Evolutionary conservation across 345 rosid species (phyloP), one percentile per base, ranked within the genome.

Genomic region (Populus simonii): DNA sequence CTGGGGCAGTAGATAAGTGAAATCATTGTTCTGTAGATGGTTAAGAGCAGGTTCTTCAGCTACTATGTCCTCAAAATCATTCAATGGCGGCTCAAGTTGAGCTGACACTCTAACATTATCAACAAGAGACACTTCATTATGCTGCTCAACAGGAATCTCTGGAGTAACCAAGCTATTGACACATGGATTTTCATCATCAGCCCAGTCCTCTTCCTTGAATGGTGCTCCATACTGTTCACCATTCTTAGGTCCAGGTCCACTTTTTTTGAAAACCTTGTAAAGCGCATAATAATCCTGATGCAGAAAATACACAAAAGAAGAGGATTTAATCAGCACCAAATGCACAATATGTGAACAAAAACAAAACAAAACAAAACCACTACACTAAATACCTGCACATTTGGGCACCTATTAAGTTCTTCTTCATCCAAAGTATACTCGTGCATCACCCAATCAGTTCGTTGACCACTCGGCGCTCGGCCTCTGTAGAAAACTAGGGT

Each of bases 151-250:
- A 79, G 88, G 76, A 59, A 65, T 77, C 68, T 29, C 82, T 8
- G 71, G 59, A 70, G 62, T 65, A 62, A 70, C 79, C 77, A 84
- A 23, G 68, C 63, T 78, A 70, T 68, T 57, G 31, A 57, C 68
- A 68, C 16, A 79, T 22, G 57, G 63, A 66, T 10, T 43, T 43
- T 85, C 97, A 75, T 85, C 92, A 74, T 88, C 94, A 15, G 49
- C 86, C 99, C 98, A 95, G 8, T 84, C 98, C 85, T 95, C 98
- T 80, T 95, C 99, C 74, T 81, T 80, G 74, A 95, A 95, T 12
- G 94, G 97, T 43, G 99, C 99, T 27, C 99, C 97, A 75, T 95
- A 95, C 69, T 95, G 98, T 86, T 90, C 98, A 74, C 99, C 99
- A 23, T 95, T 93, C 83, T 95, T 93, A 8, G 99, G 99, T 78